phyloP scores from a whole-genome alignment of 805 yeast species.

The Lipomyces spencermartinsiae region DNA sequence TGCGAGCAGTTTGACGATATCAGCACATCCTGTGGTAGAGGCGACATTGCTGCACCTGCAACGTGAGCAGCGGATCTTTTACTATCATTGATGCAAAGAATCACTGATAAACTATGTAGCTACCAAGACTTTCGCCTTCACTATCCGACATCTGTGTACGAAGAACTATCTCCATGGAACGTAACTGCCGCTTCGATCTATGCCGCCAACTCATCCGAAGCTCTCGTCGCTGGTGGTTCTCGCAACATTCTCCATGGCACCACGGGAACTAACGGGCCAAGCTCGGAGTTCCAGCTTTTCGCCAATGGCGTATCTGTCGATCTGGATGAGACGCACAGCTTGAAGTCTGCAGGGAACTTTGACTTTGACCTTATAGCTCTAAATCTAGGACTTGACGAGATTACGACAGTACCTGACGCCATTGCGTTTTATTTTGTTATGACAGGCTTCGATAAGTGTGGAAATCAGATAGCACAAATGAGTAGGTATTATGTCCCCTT shows the following conservation, averaged over 20 bases:
- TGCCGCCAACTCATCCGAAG: conserved; percentile 6
- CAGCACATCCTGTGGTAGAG: not conserved
- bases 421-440: not conserved
- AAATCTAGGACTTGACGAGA: not conserved
- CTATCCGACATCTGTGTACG: conserved; percentile 14
- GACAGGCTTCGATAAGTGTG: conserved; percentile 8
- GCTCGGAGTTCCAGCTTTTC: not conserved
- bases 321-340: conserved; percentile 9
- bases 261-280: conserved; percentile 8
- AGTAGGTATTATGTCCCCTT: not conserved
- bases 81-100: conserved; percentile 1
- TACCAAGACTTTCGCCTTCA: conserved; percentile 14
- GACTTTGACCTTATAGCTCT: conserved; percentile 5
- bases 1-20: conserved; percentile 1
- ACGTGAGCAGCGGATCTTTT: not conserved
- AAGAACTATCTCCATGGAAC: conserved; percentile 13
- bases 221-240: conserved; percentile 8
- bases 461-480: conserved; percentile 13
- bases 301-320: too few species aligned
- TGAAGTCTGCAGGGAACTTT: conserved; percentile 3
- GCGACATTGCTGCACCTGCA: not conserved
- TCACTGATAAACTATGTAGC: conserved; percentile 4
- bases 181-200: not conserved
- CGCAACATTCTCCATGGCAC: conserved; percentile 4
- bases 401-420: not conserved